phyloP scores from a whole-genome alignment of 345 rosid genomes.

The Citropsis articulata region DNA sequence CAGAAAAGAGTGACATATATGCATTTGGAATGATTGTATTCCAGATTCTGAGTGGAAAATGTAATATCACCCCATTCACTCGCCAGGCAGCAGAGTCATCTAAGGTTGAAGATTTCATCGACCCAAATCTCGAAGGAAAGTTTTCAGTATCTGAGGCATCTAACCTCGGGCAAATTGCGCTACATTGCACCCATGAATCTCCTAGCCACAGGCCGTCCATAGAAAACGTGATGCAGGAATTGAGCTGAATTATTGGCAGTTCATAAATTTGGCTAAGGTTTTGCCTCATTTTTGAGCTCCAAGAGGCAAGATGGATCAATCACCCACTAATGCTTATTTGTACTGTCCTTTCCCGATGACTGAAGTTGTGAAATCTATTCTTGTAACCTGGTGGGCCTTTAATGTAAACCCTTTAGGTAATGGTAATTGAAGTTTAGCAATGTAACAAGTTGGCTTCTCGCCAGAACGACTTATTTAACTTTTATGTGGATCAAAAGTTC shows the following conservation, averaged over 20 bases:
- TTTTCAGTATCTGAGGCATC: slow-evolving; percentile 57
- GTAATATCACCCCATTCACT: slow-evolving; percentile 39
- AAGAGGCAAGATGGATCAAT: slow-evolving; percentile 21
- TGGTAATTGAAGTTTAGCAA: slow-evolving; percentile 2
- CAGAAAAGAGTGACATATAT: slow-evolving; percentile 83
- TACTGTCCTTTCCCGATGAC: slow-evolving; percentile 7
- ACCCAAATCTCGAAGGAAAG: slow-evolving; percentile 59
- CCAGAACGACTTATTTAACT: neutral
- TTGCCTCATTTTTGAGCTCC: slow-evolving; percentile 30
- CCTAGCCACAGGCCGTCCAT: slow-evolving; percentile 69
- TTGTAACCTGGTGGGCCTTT: neutral
- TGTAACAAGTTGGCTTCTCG: neutral
- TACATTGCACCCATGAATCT: slow-evolving; percentile 72
- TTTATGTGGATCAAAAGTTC: neutral
- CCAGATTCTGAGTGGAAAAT: slow-evolving; percentile 79
- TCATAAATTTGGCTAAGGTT: slow-evolving; percentile 18
- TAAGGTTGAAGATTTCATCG: slow-evolving; percentile 54
- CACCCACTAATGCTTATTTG: slow-evolving; percentile 17
- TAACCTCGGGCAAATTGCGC: slow-evolving; percentile 55
- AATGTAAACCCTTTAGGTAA: neutral
- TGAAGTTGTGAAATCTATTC: slow-evolving; percentile 2
- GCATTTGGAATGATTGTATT: slow-evolving; percentile 79
- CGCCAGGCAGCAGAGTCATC: slow-evolving; percentile 55
- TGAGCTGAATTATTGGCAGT: slow-evolving; percentile 32
- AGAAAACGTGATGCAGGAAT: slow-evolving; percentile 64